Evolutionary conservation across 495 filamentous ascomycete species (phyloP).

Genomic region (Neurospora sp.): DNA sequence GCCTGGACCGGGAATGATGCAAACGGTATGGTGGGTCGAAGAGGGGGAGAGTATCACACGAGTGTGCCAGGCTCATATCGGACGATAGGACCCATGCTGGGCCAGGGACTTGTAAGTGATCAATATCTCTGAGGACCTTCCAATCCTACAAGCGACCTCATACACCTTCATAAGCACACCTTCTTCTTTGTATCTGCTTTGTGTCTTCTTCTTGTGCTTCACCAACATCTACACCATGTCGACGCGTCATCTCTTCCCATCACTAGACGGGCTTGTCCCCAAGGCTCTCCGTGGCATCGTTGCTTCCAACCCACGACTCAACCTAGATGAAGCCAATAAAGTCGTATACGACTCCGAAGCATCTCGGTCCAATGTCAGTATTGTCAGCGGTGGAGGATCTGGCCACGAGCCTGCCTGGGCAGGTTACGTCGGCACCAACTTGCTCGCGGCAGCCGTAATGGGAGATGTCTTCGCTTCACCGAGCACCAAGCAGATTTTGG

Average conservation of each 20-base stretch:
- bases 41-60: neutral
- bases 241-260: conserved; percentile 35
- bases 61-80: neutral
- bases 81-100: neutral
- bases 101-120: neutral
- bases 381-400: conserved; percentile 51
- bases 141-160: neutral
- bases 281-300: conserved; percentile 45
- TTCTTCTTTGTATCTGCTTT: neutral
- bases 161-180: neutral
- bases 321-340: conserved; percentile 44
- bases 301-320: conserved; percentile 45
- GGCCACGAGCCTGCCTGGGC: conserved; percentile 58
- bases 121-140: neutral
- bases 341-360: conserved; percentile 48
- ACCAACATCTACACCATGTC: conserved; percentile 25
- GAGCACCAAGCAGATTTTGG: conserved; percentile 51
- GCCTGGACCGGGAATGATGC: neutral
- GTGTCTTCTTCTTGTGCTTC: neutral
- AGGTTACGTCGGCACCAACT: conserved; percentile 51
- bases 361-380: conserved; percentile 39
- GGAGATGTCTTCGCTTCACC: conserved; percentile 56
- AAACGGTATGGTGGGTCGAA: neutral
- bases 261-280: conserved; percentile 42
- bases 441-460: conserved; percentile 48